Percentiles rank a stretch among this genome's conserved stretches.
Conservation (phyloP, 257 asterid species). For the Salvia miltiorrhiza region DNA sequence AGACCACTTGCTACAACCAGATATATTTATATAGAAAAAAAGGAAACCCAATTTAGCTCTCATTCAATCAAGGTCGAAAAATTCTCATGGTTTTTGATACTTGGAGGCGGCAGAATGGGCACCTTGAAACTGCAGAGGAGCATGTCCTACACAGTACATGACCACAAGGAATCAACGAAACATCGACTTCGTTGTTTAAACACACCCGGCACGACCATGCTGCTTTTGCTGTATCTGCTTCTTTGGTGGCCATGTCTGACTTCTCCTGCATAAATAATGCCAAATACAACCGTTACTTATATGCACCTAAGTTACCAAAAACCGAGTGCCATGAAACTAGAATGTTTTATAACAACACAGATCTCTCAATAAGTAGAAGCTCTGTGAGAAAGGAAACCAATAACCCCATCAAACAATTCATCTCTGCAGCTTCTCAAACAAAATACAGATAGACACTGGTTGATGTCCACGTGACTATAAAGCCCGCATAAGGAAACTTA, state of each 20-base stretch:
- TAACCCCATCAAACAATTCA: neutral
- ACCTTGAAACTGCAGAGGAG: slow-evolving; percentile 87
- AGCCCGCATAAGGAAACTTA: too few species aligned
- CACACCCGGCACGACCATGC: slow-evolving; percentile 96
- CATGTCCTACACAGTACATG: slow-evolving; percentile 88
- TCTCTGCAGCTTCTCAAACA: neutral
- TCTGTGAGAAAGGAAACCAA: neutral
- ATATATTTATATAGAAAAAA: too few species aligned
- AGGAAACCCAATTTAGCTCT: neutral
- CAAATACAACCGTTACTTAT: too few species aligned
- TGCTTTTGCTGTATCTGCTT: slow-evolving; percentile 93
- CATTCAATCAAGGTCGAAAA: slow-evolving; percentile 63
- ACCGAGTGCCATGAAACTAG: neutral
- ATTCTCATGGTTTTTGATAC: slow-evolving; percentile 70
- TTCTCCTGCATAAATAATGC: slow-evolving; percentile 56
- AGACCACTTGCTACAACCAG: too few species aligned
- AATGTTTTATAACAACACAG: neutral
- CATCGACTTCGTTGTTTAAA: slow-evolving; percentile 76
- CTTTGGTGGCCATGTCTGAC: slow-evolving; percentile 73
- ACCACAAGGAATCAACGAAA: slow-evolving; percentile 82
- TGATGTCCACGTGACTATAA: neutral
- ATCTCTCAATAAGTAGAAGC: neutral
- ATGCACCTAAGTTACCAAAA: neutral
- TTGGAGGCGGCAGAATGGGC: slow-evolving; percentile 92
- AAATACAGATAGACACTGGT: neutral